Conservation (phyloP, 805 yeast genomes). For the Saccharomycopsis sp. region DNA sequence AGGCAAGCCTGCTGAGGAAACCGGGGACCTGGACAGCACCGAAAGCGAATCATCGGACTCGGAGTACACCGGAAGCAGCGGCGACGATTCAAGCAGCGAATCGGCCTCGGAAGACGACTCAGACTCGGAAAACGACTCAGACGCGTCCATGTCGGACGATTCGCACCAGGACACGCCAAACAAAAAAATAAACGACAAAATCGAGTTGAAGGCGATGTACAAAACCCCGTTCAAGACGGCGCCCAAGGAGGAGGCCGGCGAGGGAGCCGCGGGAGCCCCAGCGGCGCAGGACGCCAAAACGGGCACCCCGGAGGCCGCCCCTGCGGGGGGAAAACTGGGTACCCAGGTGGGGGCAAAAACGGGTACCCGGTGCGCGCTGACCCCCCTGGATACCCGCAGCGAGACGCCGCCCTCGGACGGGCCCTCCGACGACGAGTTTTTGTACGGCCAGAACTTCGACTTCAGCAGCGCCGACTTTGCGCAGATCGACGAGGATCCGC, state of each 20-base stretch:
- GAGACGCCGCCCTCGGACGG: background rate
- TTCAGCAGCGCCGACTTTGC: slow-evolving; percentile 36
- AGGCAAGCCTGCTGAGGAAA: slow-evolving; percentile 37
- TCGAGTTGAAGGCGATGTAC: slow-evolving; percentile 62
- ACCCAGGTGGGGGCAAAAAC: background rate
- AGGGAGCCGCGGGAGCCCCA: too few relatives aligned
- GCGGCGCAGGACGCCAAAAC: background rate
- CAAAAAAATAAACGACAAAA: slow-evolving; percentile 14
- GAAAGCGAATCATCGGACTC: too few relatives aligned
- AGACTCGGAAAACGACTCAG: slow-evolving; percentile 15
- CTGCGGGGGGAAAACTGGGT: background rate
- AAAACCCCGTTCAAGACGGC: background rate
- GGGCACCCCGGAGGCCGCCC: background rate
- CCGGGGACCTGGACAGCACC: slow-evolving; percentile 24
- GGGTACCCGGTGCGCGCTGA: slow-evolving; percentile 1
- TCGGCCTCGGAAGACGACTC: slow-evolving; percentile 10
- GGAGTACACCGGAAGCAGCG: slow-evolving; percentile 23
- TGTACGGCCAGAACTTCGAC: slow-evolving; percentile 21
- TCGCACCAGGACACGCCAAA: slow-evolving; percentile 20
- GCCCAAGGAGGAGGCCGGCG: too few relatives aligned
- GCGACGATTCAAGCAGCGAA: slow-evolving; percentile 16
- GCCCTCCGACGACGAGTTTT: slow-evolving; percentile 11
- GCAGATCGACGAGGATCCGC: slow-evolving; percentile 46
- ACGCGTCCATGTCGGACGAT: slow-evolving; percentile 11
- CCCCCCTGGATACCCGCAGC: slow-evolving; percentile 1